Evolutionary conservation across 257 asterid species (phyloP), one percentile per base, ranked within the genome.

Genomic region (Solanum bulbocastanum): DNA sequence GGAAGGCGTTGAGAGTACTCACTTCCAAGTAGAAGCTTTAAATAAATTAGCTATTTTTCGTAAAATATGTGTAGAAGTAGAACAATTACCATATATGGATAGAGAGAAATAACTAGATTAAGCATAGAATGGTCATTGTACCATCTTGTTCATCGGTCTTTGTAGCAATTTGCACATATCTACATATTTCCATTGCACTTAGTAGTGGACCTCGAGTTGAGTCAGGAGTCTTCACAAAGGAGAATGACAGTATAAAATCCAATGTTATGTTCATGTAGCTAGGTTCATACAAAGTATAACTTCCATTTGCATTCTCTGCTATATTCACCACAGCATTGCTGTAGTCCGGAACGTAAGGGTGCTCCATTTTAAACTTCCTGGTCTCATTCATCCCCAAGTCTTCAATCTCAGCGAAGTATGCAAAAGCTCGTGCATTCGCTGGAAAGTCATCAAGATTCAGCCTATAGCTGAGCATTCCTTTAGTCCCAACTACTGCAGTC

Each of bases 221-320:
- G 89, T 96, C 99, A 69, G 88, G 86, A 3, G 99, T 97, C 88
- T 92, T 93, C 84, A 84, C 93, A 40, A 97, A 97, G 66, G 98
- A 90, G 85, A 97, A 97, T 13, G 99, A 91, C 74, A 96, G 91
- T 86, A 97, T 96, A 79, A 97, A 97, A 39, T 94, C 95, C 85
- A 97, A 83, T 0, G 98, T 86, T 8, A 96, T 95, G 75, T 97
- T 97, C 98, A 97, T 97, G 93, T 97, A 96, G 89, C 99, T 97
- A 6, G 99, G 99, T 60, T 97, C 99, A 56, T 97, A 97, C 36
- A 97, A 87, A 11, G 95, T 96, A 79, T 93, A 95, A 85, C 98
- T 97, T 35, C 99, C 99, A 42, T 96, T 97, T 12, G 99, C 99
- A 85, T 97, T 97, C 90, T 97, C 99, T 73, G 96, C 98, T 83